Conservation (phyloP, 805 yeast species). For the Candida sithepensis region DNA sequence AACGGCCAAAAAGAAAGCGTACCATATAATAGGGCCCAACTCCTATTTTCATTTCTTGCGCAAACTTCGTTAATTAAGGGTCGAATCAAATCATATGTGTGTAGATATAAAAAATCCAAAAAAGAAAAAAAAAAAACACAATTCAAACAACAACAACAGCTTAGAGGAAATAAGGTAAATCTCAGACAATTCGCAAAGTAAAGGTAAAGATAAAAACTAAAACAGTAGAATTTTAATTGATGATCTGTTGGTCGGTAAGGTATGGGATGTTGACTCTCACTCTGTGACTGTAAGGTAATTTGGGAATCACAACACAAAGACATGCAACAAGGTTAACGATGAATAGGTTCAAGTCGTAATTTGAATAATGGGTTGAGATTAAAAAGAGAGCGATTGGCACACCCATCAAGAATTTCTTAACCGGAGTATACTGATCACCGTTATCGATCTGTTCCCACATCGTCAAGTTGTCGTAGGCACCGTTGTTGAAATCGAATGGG, state of each 20-base stretch:
- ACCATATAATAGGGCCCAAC: no score
- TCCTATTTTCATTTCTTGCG: not conserved
- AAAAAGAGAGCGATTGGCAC: slow-evolving; percentile 91
- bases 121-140: slow-evolving; percentile 1
- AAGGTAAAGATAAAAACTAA: not conserved
- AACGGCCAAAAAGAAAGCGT: not conserved
- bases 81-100: not conserved
- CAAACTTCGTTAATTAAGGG: slow-evolving; percentile 1
- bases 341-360: slow-evolving; percentile 77
- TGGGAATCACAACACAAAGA: slow-evolving; percentile 85
- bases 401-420: slow-evolving; percentile 85
- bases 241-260: slow-evolving; percentile 36
- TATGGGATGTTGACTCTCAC: slow-evolving; percentile 62
- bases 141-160: no score
- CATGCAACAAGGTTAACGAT: slow-evolving; percentile 78
- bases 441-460: slow-evolving; percentile 96
- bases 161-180: not conserved
- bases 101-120: not conserved
- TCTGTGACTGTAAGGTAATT: slow-evolving; percentile 79
- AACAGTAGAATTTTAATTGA: no score
- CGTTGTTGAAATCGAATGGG: slow-evolving; percentile 94
- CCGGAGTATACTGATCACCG: slow-evolving; percentile 96
- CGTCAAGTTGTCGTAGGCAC: slow-evolving; percentile 92
- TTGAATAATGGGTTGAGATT: slow-evolving; percentile 84
- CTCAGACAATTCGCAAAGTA: not conserved